Evolutionary conservation across 2,329 filamentous ascomycete genomes (phyloP).

Genomic region (Pyrenochaeta sp.): DNA sequence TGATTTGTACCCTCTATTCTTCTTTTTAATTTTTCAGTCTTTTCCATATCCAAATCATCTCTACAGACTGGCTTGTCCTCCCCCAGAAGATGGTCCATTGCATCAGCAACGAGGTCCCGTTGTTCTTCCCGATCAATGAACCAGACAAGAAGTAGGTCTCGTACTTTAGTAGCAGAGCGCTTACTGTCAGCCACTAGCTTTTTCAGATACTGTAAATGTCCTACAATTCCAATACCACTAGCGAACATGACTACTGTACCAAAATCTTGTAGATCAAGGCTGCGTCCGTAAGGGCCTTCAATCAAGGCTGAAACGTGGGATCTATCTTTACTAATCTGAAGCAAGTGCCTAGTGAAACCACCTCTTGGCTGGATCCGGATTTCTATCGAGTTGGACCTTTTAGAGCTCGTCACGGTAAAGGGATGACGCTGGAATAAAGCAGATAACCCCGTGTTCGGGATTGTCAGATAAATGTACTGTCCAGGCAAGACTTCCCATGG

Average conservation of each 20-base stretch:
- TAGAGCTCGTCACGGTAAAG: constrained; percentile 14
- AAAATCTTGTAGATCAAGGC: constrained; percentile 17
- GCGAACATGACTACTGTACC: constrained; percentile 21
- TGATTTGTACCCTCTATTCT: background rate
- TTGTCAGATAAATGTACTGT: constrained; percentile 25
- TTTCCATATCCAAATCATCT: no score
- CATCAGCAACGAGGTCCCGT: constrained; percentile 9
- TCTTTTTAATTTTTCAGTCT: no score
- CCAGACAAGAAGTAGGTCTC: constrained; percentile 23
- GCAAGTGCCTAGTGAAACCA: constrained; percentile 16
- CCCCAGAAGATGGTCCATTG: constrained; percentile 17
- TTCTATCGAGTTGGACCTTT: constrained; percentile 12
- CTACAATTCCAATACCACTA: constrained; percentile 22
- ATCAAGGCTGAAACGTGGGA: constrained; percentile 8
- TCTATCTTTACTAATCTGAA: constrained; percentile 1
- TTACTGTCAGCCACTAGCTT: constrained; percentile 13
- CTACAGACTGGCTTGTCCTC: no score
- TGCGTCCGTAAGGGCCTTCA: constrained; percentile 18
- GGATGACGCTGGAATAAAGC: constrained; percentile 20
- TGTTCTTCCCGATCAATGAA: constrained; percentile 13
- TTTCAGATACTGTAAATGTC: constrained; percentile 18
- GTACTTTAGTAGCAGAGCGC: constrained; percentile 15
- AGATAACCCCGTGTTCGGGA: constrained; percentile 9
- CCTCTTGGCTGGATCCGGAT: constrained; percentile 13
- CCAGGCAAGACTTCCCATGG: constrained; percentile 19